Conservation (phyloP, 176 grass and related monocot genomes). For the Cenchrus fungigraminus region DNA sequence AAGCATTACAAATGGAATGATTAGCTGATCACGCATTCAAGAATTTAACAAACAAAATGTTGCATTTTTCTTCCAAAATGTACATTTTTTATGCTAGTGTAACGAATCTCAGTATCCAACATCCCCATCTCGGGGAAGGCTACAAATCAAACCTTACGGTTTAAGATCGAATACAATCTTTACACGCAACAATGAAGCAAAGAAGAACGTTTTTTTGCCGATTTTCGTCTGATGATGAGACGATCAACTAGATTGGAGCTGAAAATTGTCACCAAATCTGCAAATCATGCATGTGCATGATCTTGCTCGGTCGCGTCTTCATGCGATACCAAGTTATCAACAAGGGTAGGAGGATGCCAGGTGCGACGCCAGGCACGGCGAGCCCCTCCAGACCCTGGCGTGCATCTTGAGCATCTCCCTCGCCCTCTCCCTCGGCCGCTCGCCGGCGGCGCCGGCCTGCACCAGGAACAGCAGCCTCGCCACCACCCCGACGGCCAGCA, state of each 20-base stretch:
- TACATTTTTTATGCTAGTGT: constrained; percentile 8
- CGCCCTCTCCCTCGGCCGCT: constrained; percentile 61
- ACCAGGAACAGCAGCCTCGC: constrained; percentile 65
- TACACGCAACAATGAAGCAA: constrained; percentile 33
- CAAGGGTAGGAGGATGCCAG: constrained; percentile 52
- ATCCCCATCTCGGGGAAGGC: background rate
- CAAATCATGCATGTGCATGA: background rate
- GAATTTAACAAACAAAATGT: background rate
- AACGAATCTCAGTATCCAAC: background rate
- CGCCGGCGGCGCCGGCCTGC: constrained; percentile 58
- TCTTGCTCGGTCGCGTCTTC: background rate
- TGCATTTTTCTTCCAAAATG: background rate
- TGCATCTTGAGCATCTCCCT: constrained; percentile 87
- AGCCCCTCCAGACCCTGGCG: constrained; percentile 72
- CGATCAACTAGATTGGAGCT: background rate
- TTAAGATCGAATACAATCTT: constrained; percentile 32
- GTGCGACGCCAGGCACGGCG: constrained; percentile 70
- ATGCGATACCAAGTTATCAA: constrained; percentile 76
- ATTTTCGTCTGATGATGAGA: background rate
- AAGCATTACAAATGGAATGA: background rate
- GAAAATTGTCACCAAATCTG: background rate
- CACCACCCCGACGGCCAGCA: constrained; percentile 76
- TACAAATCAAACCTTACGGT: background rate
- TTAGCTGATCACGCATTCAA: background rate
- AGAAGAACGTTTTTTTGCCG: background rate